Evolutionary conservation across 139 green algal genomes (phyloP).

Genomic region (Coelastrella sp.): DNA sequence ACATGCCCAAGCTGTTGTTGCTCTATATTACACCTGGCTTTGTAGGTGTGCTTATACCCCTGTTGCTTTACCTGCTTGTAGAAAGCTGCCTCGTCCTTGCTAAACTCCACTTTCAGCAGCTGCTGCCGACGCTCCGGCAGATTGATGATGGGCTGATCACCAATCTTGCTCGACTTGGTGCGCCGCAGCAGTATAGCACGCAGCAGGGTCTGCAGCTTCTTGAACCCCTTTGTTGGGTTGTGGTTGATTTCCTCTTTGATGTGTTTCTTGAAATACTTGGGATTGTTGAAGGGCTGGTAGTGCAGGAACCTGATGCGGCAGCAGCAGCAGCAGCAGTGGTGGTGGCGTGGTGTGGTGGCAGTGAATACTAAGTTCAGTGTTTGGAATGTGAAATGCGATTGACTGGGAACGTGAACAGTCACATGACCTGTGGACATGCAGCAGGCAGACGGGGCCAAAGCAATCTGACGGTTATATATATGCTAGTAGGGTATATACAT

Average conservation of each 20-base stretch:
- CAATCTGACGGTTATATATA: no score
- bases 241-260: constrained; percentile 71
- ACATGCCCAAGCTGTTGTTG: no score
- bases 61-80: constrained; percentile 67
- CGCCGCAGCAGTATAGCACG: constrained; percentile 83
- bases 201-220: constrained; percentile 70
- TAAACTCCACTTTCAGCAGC: constrained; percentile 64
- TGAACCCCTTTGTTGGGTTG: constrained; percentile 38
- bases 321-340: no score
- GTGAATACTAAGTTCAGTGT: no score
- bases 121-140: constrained; percentile 70
- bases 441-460: no score
- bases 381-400: no score
- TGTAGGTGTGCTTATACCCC: no score
- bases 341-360: no score
- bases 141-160: constrained; percentile 82
- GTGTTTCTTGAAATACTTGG: constrained; percentile 69
- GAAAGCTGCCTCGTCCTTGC: constrained; percentile 63
- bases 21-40: no score
- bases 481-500: no score
- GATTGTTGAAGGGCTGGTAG: constrained; percentile 70
- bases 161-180: constrained; percentile 82
- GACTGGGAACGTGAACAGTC: no score
- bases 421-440: no score
- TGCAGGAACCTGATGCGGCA: constrained; percentile 63